Evolutionary conservation across 139 green algal genomes (phyloP).

Genomic region (Chlamydomonas asymmetrica): DNA sequence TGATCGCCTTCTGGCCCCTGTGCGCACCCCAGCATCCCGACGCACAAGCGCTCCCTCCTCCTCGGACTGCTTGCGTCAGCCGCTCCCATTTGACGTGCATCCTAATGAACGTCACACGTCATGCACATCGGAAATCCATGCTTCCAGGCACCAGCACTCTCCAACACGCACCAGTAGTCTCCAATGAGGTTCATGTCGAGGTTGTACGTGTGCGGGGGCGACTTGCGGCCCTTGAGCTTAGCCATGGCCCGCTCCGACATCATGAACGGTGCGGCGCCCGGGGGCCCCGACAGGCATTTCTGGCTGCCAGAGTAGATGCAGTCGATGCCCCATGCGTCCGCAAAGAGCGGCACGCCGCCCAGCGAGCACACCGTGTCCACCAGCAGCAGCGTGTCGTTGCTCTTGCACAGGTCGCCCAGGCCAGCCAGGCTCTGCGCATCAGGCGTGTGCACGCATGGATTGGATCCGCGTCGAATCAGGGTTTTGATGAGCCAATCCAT

Average conservation of each 20-base stretch:
- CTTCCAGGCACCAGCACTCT: too few species aligned
- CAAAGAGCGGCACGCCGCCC: conserved; percentile 44
- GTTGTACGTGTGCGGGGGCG: conserved; percentile 76
- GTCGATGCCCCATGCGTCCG: conserved; percentile 78
- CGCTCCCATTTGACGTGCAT: too few species aligned
- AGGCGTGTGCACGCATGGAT: too few species aligned
- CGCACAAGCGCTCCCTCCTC: too few species aligned
- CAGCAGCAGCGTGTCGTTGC: conserved; percentile 83
- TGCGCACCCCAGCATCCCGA: too few species aligned
- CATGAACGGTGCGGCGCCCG: conserved; percentile 76
- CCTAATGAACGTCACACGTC: too few species aligned
- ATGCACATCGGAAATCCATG: too few species aligned
- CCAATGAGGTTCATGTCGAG: conserved; percentile 84
- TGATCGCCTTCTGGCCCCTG: too few species aligned
- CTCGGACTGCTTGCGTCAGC: too few species aligned
- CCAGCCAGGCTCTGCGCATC: conserved; percentile 51
- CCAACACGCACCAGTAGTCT: too few species aligned
- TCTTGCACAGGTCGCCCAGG: conserved; percentile 80
- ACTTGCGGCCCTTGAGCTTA: conserved; percentile 79
- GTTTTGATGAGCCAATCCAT: too few species aligned
- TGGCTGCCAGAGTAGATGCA: conserved; percentile 87
- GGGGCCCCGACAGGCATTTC: conserved; percentile 84
- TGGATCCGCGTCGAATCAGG: too few species aligned
- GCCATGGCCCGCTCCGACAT: conserved; percentile 72
- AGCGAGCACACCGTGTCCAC: conserved; percentile 93